Evolutionary conservation across 129 eudicot species (phyloP).

Genomic region (Pseudognaphalium luteoalbum): DNA sequence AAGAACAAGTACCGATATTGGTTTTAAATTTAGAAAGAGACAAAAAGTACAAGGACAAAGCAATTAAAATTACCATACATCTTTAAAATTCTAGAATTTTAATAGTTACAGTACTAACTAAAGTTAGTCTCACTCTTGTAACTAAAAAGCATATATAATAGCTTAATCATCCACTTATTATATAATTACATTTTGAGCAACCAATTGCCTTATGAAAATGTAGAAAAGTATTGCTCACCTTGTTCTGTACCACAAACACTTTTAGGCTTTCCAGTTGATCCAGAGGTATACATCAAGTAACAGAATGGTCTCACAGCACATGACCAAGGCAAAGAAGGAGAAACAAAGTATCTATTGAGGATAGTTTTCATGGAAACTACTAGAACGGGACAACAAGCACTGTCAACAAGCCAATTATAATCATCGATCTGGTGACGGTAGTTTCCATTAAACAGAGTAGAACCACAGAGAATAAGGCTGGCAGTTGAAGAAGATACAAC

Average conservation of each 20-base stretch:
- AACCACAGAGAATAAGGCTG: conserved; percentile 56
- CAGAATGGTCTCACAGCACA: conserved; percentile 67
- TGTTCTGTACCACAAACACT: conserved; percentile 92
- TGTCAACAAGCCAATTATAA: conserved; percentile 47
- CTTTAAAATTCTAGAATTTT: neutral
- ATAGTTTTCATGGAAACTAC: conserved; percentile 39
- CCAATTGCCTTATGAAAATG: conserved; percentile 2
- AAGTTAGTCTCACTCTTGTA: neutral
- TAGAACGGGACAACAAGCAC: conserved; percentile 45
- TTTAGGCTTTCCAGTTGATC: conserved; percentile 91
- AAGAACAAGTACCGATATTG: neutral
- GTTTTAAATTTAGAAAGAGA: no score
- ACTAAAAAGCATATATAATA: neutral
- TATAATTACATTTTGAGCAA: neutral
- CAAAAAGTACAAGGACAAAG: no score
- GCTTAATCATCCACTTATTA: neutral
- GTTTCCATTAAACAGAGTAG: conserved; percentile 37
- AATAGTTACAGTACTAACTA: neutral
- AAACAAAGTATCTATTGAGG: conserved; percentile 31
- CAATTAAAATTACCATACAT: neutral
- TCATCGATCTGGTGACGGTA: conserved; percentile 40
- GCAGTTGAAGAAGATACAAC: conserved; percentile 59
- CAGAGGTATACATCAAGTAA: conserved; percentile 93
- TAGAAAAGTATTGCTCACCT: conserved; percentile 39
- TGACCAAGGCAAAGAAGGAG: conserved; percentile 50